Percentiles rank a stretch among this genome's conserved stretches.
Conservation (phyloP, 2,329 filamentous ascomycete species). For the Colletotrichum orchidophilum region DNA sequence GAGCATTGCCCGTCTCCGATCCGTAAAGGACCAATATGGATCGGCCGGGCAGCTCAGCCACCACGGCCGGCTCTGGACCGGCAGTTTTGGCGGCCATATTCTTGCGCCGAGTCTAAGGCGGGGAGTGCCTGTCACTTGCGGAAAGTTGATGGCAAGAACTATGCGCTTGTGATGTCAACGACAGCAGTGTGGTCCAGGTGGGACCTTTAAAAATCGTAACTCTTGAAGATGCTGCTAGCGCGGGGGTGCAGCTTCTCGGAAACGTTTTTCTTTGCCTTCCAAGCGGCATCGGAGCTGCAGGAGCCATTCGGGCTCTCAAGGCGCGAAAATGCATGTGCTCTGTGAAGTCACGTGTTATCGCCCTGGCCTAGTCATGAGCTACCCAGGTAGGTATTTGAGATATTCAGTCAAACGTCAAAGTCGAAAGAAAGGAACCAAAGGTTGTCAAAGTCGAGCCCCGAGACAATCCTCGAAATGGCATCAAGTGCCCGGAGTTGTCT, state of each 20-base stretch:
- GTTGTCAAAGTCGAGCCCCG: neutral
- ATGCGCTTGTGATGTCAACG: neutral
- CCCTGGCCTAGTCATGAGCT: neutral
- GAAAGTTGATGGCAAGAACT: neutral
- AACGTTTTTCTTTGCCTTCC: slow-evolving; percentile 27
- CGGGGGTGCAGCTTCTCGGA: slow-evolving; percentile 4
- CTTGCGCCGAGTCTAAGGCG: neutral
- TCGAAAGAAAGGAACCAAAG: neutral
- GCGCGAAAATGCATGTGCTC: slow-evolving; percentile 2
- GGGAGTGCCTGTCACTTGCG: neutral
- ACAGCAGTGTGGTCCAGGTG: neutral
- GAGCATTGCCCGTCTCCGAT: slow-evolving; percentile 93
- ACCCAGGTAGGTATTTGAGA: neutral
- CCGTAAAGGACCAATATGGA: slow-evolving; percentile 83
- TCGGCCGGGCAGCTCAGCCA: slow-evolving; percentile 45
- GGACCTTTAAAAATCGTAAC: neutral
- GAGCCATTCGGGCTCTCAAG: slow-evolving; percentile 1
- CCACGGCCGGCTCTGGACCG: slow-evolving; percentile 32
- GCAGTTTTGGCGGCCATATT: slow-evolving; percentile 14
- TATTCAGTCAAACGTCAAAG: neutral
- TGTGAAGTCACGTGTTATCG: slow-evolving; percentile 23
- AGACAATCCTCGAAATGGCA: neutral
- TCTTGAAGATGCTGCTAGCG: slow-evolving; percentile 15
- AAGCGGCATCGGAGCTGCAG: slow-evolving; percentile 32
- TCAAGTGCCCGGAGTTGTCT: neutral